Evolutionary conservation across 768 basidiomycete species (phyloP), one percentile per base, ranked within the genome.

Genomic region (Macrocybe gigantea): DNA sequence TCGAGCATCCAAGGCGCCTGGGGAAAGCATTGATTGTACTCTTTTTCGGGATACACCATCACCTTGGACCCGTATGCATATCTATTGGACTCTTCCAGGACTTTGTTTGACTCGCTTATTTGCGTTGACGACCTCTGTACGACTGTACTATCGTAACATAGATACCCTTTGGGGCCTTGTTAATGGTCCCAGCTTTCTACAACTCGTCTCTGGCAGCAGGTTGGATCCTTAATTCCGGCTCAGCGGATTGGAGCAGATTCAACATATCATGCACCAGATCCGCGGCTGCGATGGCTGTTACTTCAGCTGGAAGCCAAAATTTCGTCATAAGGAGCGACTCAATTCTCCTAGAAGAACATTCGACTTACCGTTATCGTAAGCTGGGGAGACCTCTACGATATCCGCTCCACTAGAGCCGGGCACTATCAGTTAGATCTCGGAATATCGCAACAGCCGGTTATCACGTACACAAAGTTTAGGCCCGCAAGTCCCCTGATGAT

Each of bases 401-500:
- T 88, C 85, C 6, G 79, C 80, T 31, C 85, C 86, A 33, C 84
- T 83, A 30, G 35, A 48, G 3, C 46, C 15, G 33, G 46, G 12
- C 13, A 29, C 38, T 37, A 36, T 41, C 12, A 40, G 7, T 31
- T 43, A 11, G 29, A 48, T n/a, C 29, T 8, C 22, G 22, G 22
- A 22, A 22, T 36, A 47, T 37, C 31, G 36, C 33, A 10, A 33
- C 32, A 35, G 14, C 13, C 29, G 33, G 39, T 9, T 15, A 33
- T 14, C 13, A 56, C 82, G 41, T 67, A 88, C 88, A 91, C 80
- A 48, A 90, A 82, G 60, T 90, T 88, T 33, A 93, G 67, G 5
- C 88, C 88, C 1, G 78, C 78, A 9, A 92, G 71, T 10, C 90
- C 89, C 49, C 90, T 79, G 44, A 91, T 72, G 55, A 90, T 86